Evolutionary conservation across 352 stramenopile species (phyloP), one percentile per base, ranked within the genome.

Genomic region (Globisporangium cystogenes): DNA sequence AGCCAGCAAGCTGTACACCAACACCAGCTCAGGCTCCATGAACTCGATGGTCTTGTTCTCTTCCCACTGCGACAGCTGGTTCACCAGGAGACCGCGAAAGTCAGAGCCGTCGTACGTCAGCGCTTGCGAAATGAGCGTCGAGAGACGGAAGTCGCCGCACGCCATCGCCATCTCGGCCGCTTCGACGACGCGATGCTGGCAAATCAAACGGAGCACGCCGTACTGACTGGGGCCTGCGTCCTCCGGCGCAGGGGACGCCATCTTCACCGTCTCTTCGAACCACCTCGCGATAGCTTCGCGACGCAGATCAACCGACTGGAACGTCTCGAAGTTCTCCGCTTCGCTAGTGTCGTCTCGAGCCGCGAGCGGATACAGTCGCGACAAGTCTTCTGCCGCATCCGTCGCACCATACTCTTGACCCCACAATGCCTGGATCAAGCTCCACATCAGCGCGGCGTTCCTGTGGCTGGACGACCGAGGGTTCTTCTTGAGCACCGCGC

Each of bases 211-310:
- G 2, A 85, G 57, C 21, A 85, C 65, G 20, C 49, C 59, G 47
- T 74, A 53, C 18, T 62, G 55, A 7, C 50, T 76, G 20, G 71
- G 56, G 18, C 42, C 24, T 29, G 15, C 53, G 21, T 24, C 45
- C 10, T 26, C 36, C 27, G 53, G 20, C 18, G 18, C 39, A 59
- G 55, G 51, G 48, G 60, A 57, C 26, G 48, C 51, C 15, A 48
- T 46, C 51, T 60, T 54, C 26, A 87, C 45, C 1, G 78, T 74
- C 24, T 59, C 51, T 59, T 90, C 80, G 51, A 93, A 86, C 82
- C 82, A 93, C 43, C 72, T 81, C 4, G 80, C 87, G 18, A 90
- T 83, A 0, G 77, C 76, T 51, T 90, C 76, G 18, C 82, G 78
- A 2, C 82, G 76, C 42, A 90, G 49, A 51, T 90, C 80, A 10